phyloP scores from a whole-genome alignment of 1,284 basidiomycete genomes.

The Microbotryum saponariae region DNA sequence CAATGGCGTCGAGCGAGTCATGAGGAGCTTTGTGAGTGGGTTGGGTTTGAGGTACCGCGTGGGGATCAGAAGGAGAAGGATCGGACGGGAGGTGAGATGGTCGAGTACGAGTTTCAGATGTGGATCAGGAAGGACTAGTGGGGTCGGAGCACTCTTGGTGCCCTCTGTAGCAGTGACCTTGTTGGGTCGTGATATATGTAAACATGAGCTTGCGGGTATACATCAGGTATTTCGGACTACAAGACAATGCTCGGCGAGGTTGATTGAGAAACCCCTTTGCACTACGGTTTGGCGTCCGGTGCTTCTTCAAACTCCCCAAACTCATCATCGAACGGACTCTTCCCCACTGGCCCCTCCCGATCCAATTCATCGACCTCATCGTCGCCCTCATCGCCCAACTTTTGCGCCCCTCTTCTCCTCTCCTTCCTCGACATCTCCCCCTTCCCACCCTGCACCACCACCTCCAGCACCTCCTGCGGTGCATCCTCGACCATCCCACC shows the following conservation, averaged over 20 bases:
- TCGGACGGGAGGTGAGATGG: constrained; percentile 27
- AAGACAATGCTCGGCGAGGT: no score
- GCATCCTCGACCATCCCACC: constrained; percentile 6
- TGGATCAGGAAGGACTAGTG: constrained; percentile 52
- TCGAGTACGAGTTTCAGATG: constrained; percentile 85
- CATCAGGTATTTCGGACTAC: no score
- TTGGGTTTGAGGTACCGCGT: constrained; percentile 65
- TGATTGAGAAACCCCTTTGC: no score
- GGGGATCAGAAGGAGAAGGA: constrained; percentile 71
- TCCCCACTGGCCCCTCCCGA: not conserved
- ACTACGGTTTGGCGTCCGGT: constrained; percentile 16
- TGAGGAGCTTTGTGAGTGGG: constrained; percentile 61
- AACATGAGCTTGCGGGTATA: no score
- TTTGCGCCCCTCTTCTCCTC: constrained; percentile 11
- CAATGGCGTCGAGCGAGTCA: constrained; percentile 57
- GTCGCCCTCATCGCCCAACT: constrained; percentile 7
- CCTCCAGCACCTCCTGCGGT: not conserved
- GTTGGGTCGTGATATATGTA: no score
- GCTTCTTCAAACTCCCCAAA: constrained; percentile 25
- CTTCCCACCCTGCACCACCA: constrained; percentile 3
- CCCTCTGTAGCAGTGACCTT: no score
- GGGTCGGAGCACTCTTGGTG: no score
- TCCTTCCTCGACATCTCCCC: constrained; percentile 5
- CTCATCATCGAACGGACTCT: constrained; percentile 10
- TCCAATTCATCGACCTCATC: constrained; percentile 25